Evolutionary conservation across 192 early-diverging fungal species (phyloP), one percentile per base, ranked within the genome.

Genomic region (Lunasporangiospora selenospora): DNA sequence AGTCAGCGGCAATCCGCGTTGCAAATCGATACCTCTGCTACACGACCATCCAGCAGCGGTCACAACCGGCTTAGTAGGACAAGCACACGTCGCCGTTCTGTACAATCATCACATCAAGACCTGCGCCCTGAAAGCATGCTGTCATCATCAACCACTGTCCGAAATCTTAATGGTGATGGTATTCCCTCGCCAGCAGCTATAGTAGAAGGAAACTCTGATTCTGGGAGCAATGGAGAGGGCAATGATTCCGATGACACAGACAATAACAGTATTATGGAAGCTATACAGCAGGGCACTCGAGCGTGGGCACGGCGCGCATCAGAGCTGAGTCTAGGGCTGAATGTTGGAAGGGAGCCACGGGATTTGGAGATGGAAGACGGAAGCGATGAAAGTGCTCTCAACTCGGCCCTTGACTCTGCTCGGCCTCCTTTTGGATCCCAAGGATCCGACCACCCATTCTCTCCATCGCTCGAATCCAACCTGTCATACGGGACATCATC

Each of bases 401-500:
- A 65, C 24, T 65, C 63, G 2, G 53, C 57, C 4, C 52, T 55
- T 3, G 41, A 67, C 27, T 67, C 64, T 1, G 45, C 54, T 12
- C 47, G 37, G 39, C 45, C 54, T 27, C 45, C 55, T 12, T 30
- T 18, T 19, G 39, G 23, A 7, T 53, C 31, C 10, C 60, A 32
- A 5, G 34, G 15, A 33, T 67, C 65, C 10, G n/a, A n/a, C n/a
- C n/a, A n/a, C n/a, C n/a, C n/a, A n/a, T n/a, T 36, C 1, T 53
- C 69, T 6, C 69, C 67, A 4, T 62, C 49, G 31, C 58, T 58
- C 32, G 60, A 57, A 27, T 62, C 49, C 19, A 52, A 53, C 24
- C 27, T 63, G 9, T 73, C 69, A 11, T 63, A 38, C 16, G 33
- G 53, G 38, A 63, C 69, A 3, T 63, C 61, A 8, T 73, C 69